phyloP scores from a whole-genome alignment of 768 basidiomycete species.

The Phylloporus sp. region DNA sequence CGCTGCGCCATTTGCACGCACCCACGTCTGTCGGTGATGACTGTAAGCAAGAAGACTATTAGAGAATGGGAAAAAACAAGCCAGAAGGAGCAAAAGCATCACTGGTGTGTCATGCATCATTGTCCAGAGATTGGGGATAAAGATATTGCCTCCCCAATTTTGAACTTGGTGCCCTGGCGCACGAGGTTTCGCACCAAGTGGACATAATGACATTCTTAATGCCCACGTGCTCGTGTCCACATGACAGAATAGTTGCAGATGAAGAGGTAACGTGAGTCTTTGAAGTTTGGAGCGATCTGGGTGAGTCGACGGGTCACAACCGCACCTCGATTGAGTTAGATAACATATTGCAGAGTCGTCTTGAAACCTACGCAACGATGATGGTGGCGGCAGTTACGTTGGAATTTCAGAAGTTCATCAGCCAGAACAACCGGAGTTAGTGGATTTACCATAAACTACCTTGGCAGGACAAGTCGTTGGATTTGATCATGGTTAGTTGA shows the following conservation, averaged over 20 bases:
- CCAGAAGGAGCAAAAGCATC: background rate
- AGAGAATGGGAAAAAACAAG: background rate
- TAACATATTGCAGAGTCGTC: background rate
- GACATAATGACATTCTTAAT: background rate
- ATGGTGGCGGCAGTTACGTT: background rate
- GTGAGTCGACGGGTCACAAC: background rate
- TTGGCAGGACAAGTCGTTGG: background rate
- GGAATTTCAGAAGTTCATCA: background rate
- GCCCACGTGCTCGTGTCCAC: background rate
- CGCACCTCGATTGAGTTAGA: background rate
- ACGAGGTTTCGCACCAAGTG: background rate
- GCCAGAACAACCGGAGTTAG: background rate
- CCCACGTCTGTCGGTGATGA: background rate
- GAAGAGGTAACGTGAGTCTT: background rate
- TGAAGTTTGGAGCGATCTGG: background rate
- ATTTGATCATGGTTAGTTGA: too few relatives aligned
- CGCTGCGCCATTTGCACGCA: background rate
- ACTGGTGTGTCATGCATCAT: background rate
- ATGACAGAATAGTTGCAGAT: background rate
- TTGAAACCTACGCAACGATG: slow-evolving; percentile 1
- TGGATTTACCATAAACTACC: background rate
- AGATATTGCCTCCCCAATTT: background rate
- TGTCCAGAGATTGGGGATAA: background rate
- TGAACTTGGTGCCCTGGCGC: background rate
- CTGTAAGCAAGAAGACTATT: background rate